Evolutionary conservation across 257 asterid genomes (phyloP).

Genomic region (Paulownia fortunei): DNA sequence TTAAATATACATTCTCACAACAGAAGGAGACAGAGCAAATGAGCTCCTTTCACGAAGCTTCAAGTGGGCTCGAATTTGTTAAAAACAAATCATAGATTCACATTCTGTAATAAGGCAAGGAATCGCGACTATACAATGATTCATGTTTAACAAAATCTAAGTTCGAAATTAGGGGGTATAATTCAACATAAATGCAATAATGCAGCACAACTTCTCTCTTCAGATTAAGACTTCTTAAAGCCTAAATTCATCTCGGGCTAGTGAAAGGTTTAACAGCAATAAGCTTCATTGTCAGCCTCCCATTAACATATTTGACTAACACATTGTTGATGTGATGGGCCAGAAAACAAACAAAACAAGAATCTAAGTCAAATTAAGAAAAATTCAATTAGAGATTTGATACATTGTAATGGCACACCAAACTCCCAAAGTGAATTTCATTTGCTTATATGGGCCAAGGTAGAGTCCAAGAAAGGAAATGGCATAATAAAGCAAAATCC

Average conservation of each 20-base stretch:
- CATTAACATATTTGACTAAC: neutral
- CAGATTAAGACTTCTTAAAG: neutral
- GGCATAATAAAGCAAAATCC: neutral
- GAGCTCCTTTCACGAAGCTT: neutral
- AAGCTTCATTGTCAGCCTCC: neutral
- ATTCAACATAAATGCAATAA: slow-evolving; percentile 1
- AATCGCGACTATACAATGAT: neutral
- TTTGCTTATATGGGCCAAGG: neutral
- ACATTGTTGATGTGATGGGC: neutral
- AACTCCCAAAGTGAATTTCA: neutral
- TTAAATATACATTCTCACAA: neutral
- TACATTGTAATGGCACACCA: neutral
- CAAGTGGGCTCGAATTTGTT: neutral
- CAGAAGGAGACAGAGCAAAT: neutral
- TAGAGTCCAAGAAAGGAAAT: neutral
- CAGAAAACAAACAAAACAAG: neutral
- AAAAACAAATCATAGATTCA: neutral
- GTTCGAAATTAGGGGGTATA: neutral
- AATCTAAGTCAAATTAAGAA: neutral
- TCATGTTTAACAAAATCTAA: neutral
- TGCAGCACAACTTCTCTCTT: neutral
- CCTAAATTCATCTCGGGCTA: neutral
- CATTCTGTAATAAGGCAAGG: neutral
- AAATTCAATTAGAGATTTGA: neutral
- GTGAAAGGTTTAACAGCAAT: neutral